Conservation (phyloP, 371 early-diverging fungal genomes). For the Mortierella sp. region DNA sequence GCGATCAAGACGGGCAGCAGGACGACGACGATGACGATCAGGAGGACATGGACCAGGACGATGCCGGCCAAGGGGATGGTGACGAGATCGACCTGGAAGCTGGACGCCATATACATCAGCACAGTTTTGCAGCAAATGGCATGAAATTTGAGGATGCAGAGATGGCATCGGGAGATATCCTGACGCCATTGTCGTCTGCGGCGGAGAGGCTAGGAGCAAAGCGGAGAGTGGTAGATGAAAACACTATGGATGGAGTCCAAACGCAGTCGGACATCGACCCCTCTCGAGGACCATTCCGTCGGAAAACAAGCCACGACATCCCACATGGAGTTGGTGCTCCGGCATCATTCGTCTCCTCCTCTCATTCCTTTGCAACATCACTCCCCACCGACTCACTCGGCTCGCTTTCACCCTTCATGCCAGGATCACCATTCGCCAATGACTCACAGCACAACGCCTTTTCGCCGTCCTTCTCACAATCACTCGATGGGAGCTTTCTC, state of each 20-base stretch:
- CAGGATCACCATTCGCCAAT: slow-evolving; percentile 44
- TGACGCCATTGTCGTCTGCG: slow-evolving; percentile 27
- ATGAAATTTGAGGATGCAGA: slow-evolving; percentile 38
- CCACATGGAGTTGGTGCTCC: slow-evolving; percentile 6
- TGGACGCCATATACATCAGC: slow-evolving; percentile 32
- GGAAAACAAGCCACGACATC: slow-evolving; percentile 56
- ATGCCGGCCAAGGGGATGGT: slow-evolving; percentile 28
- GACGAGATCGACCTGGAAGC: slow-evolving; percentile 54
- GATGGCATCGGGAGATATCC: slow-evolving; percentile 30
- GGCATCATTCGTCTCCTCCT: slow-evolving; percentile 16
- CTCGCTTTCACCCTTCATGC: slow-evolving; percentile 46
- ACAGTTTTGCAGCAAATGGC: slow-evolving; percentile 4
- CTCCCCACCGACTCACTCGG: slow-evolving; percentile 5
- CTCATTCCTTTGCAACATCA: slow-evolving; percentile 15
- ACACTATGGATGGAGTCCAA: slow-evolving; percentile 45
- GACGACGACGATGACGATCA: slow-evolving; percentile 41
- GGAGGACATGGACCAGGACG: slow-evolving; percentile 47
- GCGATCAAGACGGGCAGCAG: background rate
- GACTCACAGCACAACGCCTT: slow-evolving; percentile 27
- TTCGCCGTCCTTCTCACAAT: slow-evolving; percentile 35
- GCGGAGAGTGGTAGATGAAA: slow-evolving; percentile 45
- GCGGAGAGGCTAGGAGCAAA: slow-evolving; percentile 37
- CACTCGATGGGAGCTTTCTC: slow-evolving; percentile 40
- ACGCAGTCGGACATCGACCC: slow-evolving; percentile 25
- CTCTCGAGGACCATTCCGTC: slow-evolving; percentile 48